Base-by-base conservation (phyloP, 371 early-diverging fungal genomes). In the Circinella umbellata region DNA sequence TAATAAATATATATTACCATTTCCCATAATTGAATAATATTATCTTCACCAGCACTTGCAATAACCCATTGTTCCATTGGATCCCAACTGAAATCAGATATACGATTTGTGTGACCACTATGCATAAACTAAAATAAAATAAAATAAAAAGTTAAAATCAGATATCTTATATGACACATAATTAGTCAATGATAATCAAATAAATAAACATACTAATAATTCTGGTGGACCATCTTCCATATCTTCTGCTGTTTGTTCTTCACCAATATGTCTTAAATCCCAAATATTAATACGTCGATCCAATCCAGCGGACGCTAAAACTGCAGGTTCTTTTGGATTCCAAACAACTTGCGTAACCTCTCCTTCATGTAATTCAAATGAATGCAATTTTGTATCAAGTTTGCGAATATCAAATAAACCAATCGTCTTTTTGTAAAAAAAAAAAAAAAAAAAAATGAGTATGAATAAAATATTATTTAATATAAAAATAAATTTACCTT, bases 161-260 rank as follows among this genome's bases (percentile, higher is more conserved):
- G 42, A 9, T 42, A 42, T 27, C 27, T 27, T 27, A 27, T 27
- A 27, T 27, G 27, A 27, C 27, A 27, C 27, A 27, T 27, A 1
- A 27, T 27, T 27, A 27, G 2, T 27, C 27, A 42, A 11, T 9
- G 6, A 42, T 6, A 42, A 42, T 42, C 42, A 42, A 11, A 42
- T 62, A 39, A 42, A 42, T 42, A 1, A 42, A 42, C 42, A 42
- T 86, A 90, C 93, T 86, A 99, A 79, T 20, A 99, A 86, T 81
- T 99, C 99, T 34, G 99, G 98, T 67, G 98, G 98, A 6, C 99
- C 99, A 81, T 99, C 99, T 75, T 94, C 98, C 42, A 95, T 94
- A 82, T 98, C 98, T 78, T 98, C 99, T 14, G 96, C 89, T 4
- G 93, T 90, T 82, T 97, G 98, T 78, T 97, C 97, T 74, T 94